Conservation (phyloP, 2,329 filamentous ascomycete species). For the Xylariaceae sp. region DNA sequence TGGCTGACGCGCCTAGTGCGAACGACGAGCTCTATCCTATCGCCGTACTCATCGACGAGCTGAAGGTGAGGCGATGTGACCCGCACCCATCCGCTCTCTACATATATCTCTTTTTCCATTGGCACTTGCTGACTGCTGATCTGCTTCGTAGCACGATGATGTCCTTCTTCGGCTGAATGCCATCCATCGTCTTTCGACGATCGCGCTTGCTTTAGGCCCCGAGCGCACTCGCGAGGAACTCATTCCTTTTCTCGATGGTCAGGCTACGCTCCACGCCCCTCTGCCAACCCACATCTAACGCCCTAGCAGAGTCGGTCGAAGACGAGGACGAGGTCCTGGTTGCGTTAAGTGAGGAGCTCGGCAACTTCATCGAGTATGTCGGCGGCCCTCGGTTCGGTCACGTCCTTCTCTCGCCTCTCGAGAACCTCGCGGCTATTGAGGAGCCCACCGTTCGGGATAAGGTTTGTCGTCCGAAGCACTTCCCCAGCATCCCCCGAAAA, state of each 20-base stretch:
- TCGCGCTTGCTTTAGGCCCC: conserved; percentile 89
- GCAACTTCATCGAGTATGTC: conserved; percentile 95
- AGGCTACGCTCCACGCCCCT: conserved; percentile 39
- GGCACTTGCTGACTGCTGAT: conserved; percentile 23
- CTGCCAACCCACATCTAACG: conserved; percentile 29
- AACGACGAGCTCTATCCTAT: conserved; percentile 99
- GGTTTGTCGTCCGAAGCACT: conserved; percentile 50
- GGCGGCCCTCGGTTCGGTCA: conserved; percentile 91
- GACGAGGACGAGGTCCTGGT: conserved; percentile 98
- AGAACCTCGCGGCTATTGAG: conserved; percentile 97
- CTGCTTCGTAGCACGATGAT: conserved; percentile 77
- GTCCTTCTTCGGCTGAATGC: conserved; percentile 96
- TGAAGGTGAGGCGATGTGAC: conserved; percentile 67
- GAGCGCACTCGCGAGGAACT: conserved; percentile 97
- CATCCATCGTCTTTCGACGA: conserved; percentile 96
- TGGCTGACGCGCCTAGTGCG: conserved; percentile 85
- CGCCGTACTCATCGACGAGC: conserved; percentile 98
- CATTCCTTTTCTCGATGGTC: conserved; percentile 98
- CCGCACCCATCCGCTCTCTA: not conserved
- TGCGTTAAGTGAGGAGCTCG: conserved; percentile 93
- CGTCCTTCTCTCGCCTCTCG: conserved; percentile 91
- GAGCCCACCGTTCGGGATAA: conserved; percentile 97
- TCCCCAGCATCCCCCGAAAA: conserved; percentile 10
- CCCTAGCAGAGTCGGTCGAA: conserved; percentile 81
- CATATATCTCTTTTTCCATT: conserved; percentile 14